Evolutionary conservation across 2,329 filamentous ascomycete species (phyloP).

Genomic region (Trichoderma harzianum): DNA sequence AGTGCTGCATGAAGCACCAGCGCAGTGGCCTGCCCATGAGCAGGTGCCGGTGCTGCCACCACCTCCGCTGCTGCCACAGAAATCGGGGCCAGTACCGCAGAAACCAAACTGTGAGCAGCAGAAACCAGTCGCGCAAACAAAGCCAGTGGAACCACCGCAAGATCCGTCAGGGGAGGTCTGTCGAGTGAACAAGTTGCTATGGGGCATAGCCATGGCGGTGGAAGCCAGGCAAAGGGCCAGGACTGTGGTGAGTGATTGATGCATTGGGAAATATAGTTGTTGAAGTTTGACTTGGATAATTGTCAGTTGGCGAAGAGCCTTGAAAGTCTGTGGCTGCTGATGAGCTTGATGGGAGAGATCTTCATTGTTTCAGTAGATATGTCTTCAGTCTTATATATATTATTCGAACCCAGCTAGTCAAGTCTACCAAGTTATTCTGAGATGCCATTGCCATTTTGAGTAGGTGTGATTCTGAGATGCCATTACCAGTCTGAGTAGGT

Average conservation of each 20-base stretch:
- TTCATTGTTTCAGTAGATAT: not conserved
- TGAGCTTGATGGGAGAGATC: not conserved
- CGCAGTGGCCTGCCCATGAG: not conserved
- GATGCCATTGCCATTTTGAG: not conserved
- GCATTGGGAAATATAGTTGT: not conserved
- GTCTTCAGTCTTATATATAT: not conserved
- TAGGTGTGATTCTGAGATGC: not conserved
- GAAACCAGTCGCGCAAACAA: not conserved
- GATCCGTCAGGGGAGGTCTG: not conserved
- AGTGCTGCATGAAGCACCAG: not conserved
- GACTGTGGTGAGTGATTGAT: not conserved
- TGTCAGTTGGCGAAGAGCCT: not conserved
- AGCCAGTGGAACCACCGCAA: not conserved
- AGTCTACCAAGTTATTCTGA: not conserved
- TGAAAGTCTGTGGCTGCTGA: not conserved
- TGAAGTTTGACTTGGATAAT: not conserved
- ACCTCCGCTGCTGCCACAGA: not conserved
- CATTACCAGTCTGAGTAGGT: not conserved
- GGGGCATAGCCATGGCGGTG: not conserved
- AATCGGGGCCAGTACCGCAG: not conserved
- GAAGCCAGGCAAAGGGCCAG: not conserved
- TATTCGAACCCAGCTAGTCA: not conserved
- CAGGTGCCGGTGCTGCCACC: not conserved
- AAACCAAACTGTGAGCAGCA: not conserved
- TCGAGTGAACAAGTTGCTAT: not conserved